A percentile compares a stretch with the other conserved stretches of the same genome.
Evolutionary conservation across 2,329 filamentous ascomycete genomes (phyloP).

Genomic region (Aspergillus melleus): DNA sequence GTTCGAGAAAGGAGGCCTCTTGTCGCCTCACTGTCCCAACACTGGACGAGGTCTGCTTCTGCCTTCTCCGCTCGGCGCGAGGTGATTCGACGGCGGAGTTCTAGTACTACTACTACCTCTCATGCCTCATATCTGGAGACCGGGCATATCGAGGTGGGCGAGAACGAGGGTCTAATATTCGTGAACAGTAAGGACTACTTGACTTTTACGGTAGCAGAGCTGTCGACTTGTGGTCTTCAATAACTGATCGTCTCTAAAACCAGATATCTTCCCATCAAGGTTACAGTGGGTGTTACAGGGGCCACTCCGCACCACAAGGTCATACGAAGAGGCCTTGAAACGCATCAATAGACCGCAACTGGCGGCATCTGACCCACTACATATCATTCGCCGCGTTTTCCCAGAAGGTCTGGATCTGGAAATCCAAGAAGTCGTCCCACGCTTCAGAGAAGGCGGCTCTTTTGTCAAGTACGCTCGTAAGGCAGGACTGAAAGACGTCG

Average conservation of each 20-base stretch:
- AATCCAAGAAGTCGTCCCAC: conserved; percentile 77
- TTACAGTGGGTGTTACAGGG: conserved; percentile 63
- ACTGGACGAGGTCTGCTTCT: conserved; percentile 1
- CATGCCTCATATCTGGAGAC: conserved; percentile 62
- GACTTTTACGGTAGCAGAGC: neutral
- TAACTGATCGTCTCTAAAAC: conserved; percentile 8
- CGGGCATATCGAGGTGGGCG: conserved; percentile 75
- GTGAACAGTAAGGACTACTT: conserved; percentile 70
- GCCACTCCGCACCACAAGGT: conserved; percentile 47
- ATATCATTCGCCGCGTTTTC: conserved; percentile 61
- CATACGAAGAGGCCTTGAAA: conserved; percentile 52
- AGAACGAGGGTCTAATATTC: conserved; percentile 83
- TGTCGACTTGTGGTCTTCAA: neutral
- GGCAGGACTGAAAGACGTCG: conserved; percentile 46
- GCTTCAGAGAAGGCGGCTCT: conserved; percentile 86
- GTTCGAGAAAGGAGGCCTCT: neutral
- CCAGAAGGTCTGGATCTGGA: conserved; percentile 64
- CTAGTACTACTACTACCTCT: conserved; percentile 17
- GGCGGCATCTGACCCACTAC: conserved; percentile 56
- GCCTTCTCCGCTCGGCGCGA: neutral
- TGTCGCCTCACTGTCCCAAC: conserved; percentile 1
- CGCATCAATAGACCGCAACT: conserved; percentile 53
- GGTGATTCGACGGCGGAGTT: conserved; percentile 3
- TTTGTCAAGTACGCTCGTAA: conserved; percentile 80
- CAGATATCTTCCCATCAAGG: conserved; percentile 81